These are phyloP conservation scores for Quercus glauca DNA, from an alignment of 306 rosid species.

Conservation along the genomic window DNA sequence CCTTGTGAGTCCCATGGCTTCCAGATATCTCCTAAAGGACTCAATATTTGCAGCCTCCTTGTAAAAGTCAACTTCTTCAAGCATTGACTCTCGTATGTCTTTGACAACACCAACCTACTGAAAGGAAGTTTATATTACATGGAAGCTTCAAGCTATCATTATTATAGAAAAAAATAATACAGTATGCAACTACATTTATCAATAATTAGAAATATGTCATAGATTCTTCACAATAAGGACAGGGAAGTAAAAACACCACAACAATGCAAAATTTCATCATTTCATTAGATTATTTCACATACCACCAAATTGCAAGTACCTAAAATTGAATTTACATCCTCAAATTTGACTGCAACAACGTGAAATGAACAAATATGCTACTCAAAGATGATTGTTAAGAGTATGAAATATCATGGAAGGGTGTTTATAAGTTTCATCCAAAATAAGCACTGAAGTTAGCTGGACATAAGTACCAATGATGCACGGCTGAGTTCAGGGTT, in stretches of 20 bases:
- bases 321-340: background rate
- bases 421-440: background rate
- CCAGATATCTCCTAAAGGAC: conserved; percentile 86
- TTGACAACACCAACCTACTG: conserved; percentile 87
- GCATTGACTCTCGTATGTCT: conserved; percentile 94
- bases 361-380: background rate
- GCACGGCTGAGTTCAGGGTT: conserved; percentile 88
- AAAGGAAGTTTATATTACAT: conserved; percentile 34
- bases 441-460: background rate
- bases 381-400: background rate
- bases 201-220: background rate
- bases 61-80: conserved; percentile 93
- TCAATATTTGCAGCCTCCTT: conserved; percentile 95
- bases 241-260: conserved; percentile 4
- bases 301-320: background rate
- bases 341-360: background rate
- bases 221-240: conserved; percentile 2
- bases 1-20: conserved; percentile 76
- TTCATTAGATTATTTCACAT: background rate
- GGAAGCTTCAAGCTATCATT: conserved; percentile 24
- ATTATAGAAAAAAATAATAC: conserved; percentile 7
- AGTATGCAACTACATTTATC: background rate
- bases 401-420: background rate
- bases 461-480: conserved; percentile 59
- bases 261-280: background rate